Conservation (phyloP, 306 rosid genomes). For the Oxytropis ochrocephala region DNA sequence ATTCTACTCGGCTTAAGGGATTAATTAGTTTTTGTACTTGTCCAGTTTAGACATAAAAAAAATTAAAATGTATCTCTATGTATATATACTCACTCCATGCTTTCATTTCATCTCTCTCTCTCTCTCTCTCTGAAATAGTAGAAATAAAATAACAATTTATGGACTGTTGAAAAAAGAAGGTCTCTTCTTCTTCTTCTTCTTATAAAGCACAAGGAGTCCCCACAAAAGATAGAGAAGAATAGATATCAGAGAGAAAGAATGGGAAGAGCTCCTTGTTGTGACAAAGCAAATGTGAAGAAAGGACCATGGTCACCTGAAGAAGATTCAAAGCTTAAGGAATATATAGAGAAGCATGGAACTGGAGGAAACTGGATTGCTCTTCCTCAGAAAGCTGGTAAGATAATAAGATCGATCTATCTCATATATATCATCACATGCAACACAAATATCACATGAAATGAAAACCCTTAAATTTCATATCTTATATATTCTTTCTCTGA, state of each 20-base stretch:
- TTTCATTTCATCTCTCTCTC: not conserved
- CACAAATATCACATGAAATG: no score
- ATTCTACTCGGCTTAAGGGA: no score
- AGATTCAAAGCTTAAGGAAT: slow-evolving; percentile 57
- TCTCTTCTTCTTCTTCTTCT: not conserved
- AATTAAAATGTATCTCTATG: not conserved
- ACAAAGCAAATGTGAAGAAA: slow-evolving; percentile 69
- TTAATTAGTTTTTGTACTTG: no score
- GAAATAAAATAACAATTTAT: not conserved
- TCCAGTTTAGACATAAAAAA: no score
- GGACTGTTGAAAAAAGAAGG: slow-evolving; percentile 14
- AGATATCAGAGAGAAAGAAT: slow-evolving; percentile 10
- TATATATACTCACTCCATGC: slow-evolving; percentile 31
- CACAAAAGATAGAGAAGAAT: not conserved
- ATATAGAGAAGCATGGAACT: slow-evolving; percentile 52
- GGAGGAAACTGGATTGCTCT: slow-evolving; percentile 82
- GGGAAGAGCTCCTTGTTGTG: slow-evolving; percentile 87
- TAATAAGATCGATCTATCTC: no score
- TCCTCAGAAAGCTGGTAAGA: slow-evolving; percentile 64
- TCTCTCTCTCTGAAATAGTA: not conserved
- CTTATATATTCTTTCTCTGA: not conserved
- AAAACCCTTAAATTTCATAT: not conserved
- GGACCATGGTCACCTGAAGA: slow-evolving; percentile 89
- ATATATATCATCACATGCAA: no score
- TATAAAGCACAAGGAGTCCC: slow-evolving; percentile 28